Evolutionary conservation across 2,329 filamentous ascomycete genomes (phyloP), one percentile per base, ranked within the genome.

Genomic region (Sporothrix inflata): DNA sequence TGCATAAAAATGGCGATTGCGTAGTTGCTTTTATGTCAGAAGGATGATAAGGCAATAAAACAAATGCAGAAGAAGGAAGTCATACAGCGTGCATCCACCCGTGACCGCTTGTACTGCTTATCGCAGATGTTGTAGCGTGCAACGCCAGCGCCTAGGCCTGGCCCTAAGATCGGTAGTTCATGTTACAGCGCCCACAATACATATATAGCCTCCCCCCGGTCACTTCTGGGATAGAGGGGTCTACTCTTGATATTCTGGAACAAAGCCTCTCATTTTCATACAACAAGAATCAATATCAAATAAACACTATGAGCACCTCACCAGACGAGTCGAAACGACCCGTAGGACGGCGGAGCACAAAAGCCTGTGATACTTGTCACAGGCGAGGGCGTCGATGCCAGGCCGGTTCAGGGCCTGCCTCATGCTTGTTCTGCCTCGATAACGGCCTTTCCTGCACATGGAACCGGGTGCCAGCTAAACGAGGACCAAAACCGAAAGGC

Each of bases 341-440:
- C 2, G 7, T 16, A 2, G 30, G n/a, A 24, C 67, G 51, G 7
- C 61, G 70, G 2, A 71, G n/a, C 16, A 24, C 70, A 12, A 67
- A 67, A n/a, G 70, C 70, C 4, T 71, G 70, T 38, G 70, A 71
- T 67, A 71, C 70, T 7, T 71, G 70, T 7, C 70, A 71, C 34
- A 49, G 49, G 24, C 11, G 70, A 45, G 70, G 70, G 0, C 70
- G 70, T 16, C 47, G 61, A 34, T 71, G 70, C 49, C 61, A 71
- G 51, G 27, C n/a, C 9, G 30, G 40, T 19, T 6, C 45, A 21
- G 38, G 57, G 27, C 42, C 69, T 21, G 24, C 40, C 6, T 5
- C 7, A 16, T 71, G 70, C 38, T 14, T 34, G 16, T 71, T 71
- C n/a, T 71, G 70, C 40, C 45, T 42, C 12, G 38, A 60, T 1